Evolutionary conservation across 331 rosid species (phyloP), one percentile per base, ranked within the genome.

Genomic region (Rhamnella rubrinervis): DNA sequence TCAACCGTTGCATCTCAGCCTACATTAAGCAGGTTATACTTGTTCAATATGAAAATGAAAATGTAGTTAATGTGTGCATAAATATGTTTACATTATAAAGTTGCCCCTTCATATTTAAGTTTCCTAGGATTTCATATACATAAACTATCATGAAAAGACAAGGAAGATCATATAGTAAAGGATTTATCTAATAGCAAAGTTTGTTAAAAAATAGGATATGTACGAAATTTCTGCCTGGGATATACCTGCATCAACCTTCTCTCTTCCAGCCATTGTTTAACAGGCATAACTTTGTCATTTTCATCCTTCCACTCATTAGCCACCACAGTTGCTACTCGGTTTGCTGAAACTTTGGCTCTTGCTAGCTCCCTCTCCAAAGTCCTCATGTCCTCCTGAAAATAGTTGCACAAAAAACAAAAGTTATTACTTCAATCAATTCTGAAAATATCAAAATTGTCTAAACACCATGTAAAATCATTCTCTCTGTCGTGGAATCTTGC

Each of bases 251-350:
- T 62, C 2, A 95, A 74, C 74, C 90, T 87, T 80, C 98, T 84
- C 78, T 95, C 97, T 76, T 91, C 98, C 11, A 91, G 77, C 98
- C 98, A 95, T 71, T 91, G 97, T 75, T 75, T 91, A 65, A 91
- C 93, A 11, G 97, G 96, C 99, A 95, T 91, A 73, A 91, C 97
- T 75, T 77, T 87, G 73, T 89, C 93, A 68, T 76, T 87, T 77
- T 91, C 99, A 52, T 95, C 96, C 81, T 89, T 95, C 97, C 99
- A 91, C 86, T 89, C 99, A 75, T 87, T 95, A n/a, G 97, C 95
- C 76, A 79, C 85, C 73, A 76, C 87, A 35, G 87, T 84, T 25
- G 99, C 97, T 49, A 95, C 81, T 65, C 99, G 85, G 74, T 82
- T 92, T n/a, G 89, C 99, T 2, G 96, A 87, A 75, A 91, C 93